Conservation (phyloP, 768 basidiomycete genomes). For the Boletus rubescentipes region DNA sequence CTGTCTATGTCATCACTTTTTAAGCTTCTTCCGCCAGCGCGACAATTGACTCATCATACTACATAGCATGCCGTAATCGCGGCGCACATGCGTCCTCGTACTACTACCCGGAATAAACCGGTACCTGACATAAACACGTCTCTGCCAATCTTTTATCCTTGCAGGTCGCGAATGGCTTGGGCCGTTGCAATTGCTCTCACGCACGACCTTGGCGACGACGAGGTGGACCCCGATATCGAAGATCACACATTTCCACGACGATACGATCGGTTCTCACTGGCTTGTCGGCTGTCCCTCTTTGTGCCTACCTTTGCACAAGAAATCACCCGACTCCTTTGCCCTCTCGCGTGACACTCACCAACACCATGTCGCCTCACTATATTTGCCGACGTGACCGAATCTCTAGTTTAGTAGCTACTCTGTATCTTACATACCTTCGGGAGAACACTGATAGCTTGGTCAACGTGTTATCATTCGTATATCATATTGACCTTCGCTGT, state of each 20-base stretch:
- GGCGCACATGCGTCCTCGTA: neutral
- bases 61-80: conserved; percentile 9
- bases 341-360: neutral
- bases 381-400: neutral
- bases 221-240: conserved; percentile 1
- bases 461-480: neutral
- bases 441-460: neutral
- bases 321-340: neutral
- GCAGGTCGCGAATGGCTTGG: neutral
- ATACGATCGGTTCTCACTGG: conserved; percentile 13
- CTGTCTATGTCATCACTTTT: neutral
- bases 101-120: conserved; percentile 15
- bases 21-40: neutral
- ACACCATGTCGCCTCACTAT: neutral
- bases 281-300: neutral
- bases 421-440: neutral
- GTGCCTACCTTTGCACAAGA: neutral
- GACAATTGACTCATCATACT: neutral
- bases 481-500: neutral
- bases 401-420: neutral
- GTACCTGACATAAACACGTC: conserved; percentile 4
- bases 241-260: conserved; percentile 19
- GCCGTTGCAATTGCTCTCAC: conserved; percentile 6
- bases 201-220: conserved; percentile 12
- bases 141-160: neutral